Evolutionary conservation across 768 basidiomycete genomes (phyloP), one percentile per base, ranked within the genome.

Genomic region (Podaxis pistillaris): DNA sequence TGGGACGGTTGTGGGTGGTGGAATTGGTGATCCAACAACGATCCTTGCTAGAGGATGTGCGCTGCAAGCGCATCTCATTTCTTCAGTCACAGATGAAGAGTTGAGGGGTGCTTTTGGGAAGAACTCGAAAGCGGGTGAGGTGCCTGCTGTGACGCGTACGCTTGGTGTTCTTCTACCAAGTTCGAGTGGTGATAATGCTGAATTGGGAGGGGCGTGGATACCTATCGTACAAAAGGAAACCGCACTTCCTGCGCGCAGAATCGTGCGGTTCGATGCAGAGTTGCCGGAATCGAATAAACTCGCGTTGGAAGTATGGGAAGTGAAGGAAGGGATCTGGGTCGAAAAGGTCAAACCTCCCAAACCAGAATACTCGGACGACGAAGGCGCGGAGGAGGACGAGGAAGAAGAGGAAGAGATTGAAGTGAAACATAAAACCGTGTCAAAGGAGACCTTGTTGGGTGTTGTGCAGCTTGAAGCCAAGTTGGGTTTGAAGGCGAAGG

Each of bases 301-400:
- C 47, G 86, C 82, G 12, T 81, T 88, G 57, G 92, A 94, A 72
- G 75, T 93, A 28, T 91, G 90, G 89, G 91, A 94, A 70, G 86
- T 86, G 17, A 81, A 81, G 57, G 91, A 92, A 68, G 81, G 81
- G 1, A 78, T 91, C 64, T 82, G 84, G 61, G 71, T 88, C 19
- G 89, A 90, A 67, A 86, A 83, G 68, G 75, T 83, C 24, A 78
- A 76, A 55, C 78, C 78, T 2, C 76, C 79, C 4, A 81, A 81
- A 64, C 64, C 74, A 7, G 82, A 83, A 24, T 70, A 75, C 15
- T 77, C 79, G 9, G 82, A 81, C 2, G 79, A 78, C 2, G 82
- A 80, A 7, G 79, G 78, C 6, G 81, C 82, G 0, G 85, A 83
- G 0, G 78, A 75, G 0, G 82, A 81, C 0, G 87, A 87, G 11